Evolutionary conservation across 2,329 filamentous ascomycete genomes (phyloP).

Genomic region (Aspergillus sergii): DNA sequence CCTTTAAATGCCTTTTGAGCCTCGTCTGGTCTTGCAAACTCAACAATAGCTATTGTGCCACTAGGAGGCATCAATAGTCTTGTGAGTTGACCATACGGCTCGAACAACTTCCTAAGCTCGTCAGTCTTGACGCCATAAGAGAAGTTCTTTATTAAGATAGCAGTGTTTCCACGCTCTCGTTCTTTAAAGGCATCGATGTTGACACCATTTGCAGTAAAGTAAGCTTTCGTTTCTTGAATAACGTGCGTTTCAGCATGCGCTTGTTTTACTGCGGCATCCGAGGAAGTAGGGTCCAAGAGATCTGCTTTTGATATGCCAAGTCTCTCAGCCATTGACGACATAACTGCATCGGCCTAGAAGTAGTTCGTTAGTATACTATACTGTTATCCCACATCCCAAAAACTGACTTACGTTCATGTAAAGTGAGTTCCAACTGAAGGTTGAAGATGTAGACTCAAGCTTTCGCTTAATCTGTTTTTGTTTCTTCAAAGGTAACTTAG

Average conservation of each 20-base stretch:
- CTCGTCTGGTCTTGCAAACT: slow-evolving; percentile 77
- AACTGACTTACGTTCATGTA: slow-evolving; percentile 79
- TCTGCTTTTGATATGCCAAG: slow-evolving; percentile 90
- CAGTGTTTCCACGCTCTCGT: slow-evolving; percentile 78
- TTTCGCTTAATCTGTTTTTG: slow-evolving; percentile 89
- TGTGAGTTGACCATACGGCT: slow-evolving; percentile 79
- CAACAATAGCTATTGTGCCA: slow-evolving; percentile 90
- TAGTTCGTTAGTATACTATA: slow-evolving; percentile 23
- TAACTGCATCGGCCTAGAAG: slow-evolving; percentile 73
- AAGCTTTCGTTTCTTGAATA: slow-evolving; percentile 94
- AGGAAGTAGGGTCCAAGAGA: slow-evolving; percentile 89
- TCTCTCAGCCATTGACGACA: slow-evolving; percentile 82
- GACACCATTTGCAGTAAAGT: slow-evolving; percentile 84
- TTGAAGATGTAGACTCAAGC: slow-evolving; percentile 72
- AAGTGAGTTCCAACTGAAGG: slow-evolving; percentile 99
- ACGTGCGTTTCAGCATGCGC: slow-evolving; percentile 94
- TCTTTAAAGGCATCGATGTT: slow-evolving; percentile 90
- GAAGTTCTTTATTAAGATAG: slow-evolving; percentile 94
- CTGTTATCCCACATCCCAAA: neutral
- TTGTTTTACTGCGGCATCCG: slow-evolving; percentile 93
- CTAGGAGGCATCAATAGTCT: slow-evolving; percentile 88
- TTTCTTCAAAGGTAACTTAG: slow-evolving; percentile 90
- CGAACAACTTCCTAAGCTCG: slow-evolving; percentile 78
- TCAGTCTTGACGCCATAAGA: slow-evolving; percentile 78
- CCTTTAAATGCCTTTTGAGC: slow-evolving; percentile 81